Base-by-base conservation (phyloP, 2,329 filamentous ascomycete species). In the Annulohypoxylon truncatum region DNA sequence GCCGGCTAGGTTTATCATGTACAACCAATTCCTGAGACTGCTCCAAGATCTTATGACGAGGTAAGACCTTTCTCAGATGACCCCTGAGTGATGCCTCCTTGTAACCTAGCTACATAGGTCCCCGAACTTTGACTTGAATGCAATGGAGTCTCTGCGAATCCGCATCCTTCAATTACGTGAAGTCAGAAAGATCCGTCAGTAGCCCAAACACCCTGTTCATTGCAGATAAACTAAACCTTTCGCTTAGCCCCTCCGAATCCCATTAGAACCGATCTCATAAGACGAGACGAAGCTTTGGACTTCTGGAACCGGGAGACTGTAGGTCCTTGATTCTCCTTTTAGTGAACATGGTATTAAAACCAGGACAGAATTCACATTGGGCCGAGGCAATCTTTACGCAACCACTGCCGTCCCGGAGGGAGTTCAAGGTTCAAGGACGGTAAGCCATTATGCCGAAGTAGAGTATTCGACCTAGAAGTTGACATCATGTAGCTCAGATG, bases 311-410 rank as follows among this genome's bases (percentile, higher is more conserved):
- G 71, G 44, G 72, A 75, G 65, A 73, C 73, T 22, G 76, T 77
- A 51, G 71, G 67, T 7, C 4, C 38, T 24, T 4, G 1, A 40
- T n/a, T 9, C 40, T 44, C 29, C n/a, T 47, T 61, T 52, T 51
- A 69, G 58, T 69, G 65, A 46, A 24, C 28, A 33, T 20, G 29
- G 28, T 55, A 64, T 46, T 62, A 20, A 64, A 8, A 7, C 38
- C 57, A 15, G 6, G 26, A 26, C 40, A 88, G 85, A 78, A 78
- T 52, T 77, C 80, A 3, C 87, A 90, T 72, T 90, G 88, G 88
- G 86, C 87, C 4, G 83, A 88, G 69, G 82, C 85, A 40, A 87
- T 90, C 22, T 89, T 90, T 68, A 84, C 84, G 0, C 78, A 84
- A 18, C 84, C 84, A 0, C 77, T 87, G 38, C 81, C 85, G 0